Conservation (phyloP, 2,329 filamentous ascomycete species). For the Ophiostoma perfectum region DNA sequence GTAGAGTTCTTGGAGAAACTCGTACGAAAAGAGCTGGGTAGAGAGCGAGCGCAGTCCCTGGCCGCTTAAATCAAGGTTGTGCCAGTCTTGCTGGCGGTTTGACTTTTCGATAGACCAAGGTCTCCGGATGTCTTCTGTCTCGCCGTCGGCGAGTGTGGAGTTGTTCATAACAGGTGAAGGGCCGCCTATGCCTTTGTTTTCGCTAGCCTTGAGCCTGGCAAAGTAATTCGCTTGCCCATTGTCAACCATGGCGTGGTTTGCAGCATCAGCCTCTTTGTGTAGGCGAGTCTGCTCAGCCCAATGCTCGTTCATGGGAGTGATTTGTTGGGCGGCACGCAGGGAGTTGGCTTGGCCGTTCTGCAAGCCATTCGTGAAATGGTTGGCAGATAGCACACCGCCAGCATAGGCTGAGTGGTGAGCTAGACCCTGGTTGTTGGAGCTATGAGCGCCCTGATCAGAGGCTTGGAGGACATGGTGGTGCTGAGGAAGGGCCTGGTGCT, state of each 20-base stretch:
- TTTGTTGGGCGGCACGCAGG: constrained; percentile 31
- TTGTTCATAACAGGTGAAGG: constrained; percentile 47
- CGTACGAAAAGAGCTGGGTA: constrained; percentile 74
- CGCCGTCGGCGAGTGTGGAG: constrained; percentile 47
- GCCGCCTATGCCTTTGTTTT: constrained; percentile 62
- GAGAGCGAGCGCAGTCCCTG: constrained; percentile 84
- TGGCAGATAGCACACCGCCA: constrained; percentile 59
- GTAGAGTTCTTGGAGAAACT: constrained; percentile 86
- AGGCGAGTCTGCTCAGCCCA: constrained; percentile 85
- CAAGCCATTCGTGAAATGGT: constrained; percentile 51
- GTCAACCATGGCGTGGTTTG: constrained; percentile 64
- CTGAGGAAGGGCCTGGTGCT: constrained; percentile 61
- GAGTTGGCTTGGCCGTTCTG: constrained; percentile 47
- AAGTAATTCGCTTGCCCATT: constrained; percentile 65
- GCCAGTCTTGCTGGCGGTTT: constrained; percentile 75
- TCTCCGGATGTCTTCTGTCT: constrained; percentile 52
- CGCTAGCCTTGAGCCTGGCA: constrained; percentile 62
- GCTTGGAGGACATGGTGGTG: constrained; percentile 57
- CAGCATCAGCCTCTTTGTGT: constrained; percentile 69
- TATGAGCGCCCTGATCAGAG: constrained; percentile 49
- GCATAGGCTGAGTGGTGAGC: constrained; percentile 58
- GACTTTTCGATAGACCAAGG: constrained; percentile 60
- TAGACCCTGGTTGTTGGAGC: constrained; percentile 51
- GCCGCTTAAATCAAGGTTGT: constrained; percentile 90
- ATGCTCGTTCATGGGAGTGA: constrained; percentile 53